Evolutionary conservation across 2,329 filamentous ascomycete genomes (phyloP).

Genomic region (Penicillium concentricum): DNA sequence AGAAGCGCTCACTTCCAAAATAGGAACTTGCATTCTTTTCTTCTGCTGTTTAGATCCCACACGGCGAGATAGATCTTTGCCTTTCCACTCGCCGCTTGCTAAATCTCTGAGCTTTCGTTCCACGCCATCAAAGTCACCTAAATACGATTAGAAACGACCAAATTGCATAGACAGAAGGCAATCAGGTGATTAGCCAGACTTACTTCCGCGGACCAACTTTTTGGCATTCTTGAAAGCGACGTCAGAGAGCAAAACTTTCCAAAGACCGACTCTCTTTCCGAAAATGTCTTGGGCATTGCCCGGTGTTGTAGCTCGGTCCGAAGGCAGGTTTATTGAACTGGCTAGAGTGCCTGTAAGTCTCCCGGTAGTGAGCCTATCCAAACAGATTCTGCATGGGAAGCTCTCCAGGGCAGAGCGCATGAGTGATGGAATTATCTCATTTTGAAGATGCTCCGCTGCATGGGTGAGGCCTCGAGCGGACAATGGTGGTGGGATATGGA

Average conservation of each 20-base stretch:
- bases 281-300: constrained; percentile 13
- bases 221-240: constrained; percentile 12
- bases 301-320: not conserved
- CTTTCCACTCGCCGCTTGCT: constrained; percentile 20
- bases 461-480: not conserved
- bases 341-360: not conserved
- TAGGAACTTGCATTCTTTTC: constrained; percentile 10
- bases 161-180: not conserved
- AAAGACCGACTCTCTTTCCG: constrained; percentile 16
- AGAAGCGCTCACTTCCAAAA: constrained; percentile 10
- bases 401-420: constrained; percentile 9
- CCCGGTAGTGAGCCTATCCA: constrained; percentile 5
- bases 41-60: constrained; percentile 7
- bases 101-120: constrained; percentile 19
- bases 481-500: not conserved
- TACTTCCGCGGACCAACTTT: constrained; percentile 2
- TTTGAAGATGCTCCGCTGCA: constrained; percentile 3
- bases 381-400: constrained; percentile 22
- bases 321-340: not conserved
- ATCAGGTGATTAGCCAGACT: not conserved
- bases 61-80: constrained; percentile 1
- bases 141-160: not conserved
- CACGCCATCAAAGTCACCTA: constrained; percentile 6
- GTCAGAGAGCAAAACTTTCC: constrained; percentile 21
- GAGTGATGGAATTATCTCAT: constrained; percentile 3